Percentiles rank a stretch among this genome's conserved stretches.
These are phyloP conservation scores for Beta lomatogona DNA, from an alignment of 179 eudicot genomes.

Conservation along the genomic window DNA sequence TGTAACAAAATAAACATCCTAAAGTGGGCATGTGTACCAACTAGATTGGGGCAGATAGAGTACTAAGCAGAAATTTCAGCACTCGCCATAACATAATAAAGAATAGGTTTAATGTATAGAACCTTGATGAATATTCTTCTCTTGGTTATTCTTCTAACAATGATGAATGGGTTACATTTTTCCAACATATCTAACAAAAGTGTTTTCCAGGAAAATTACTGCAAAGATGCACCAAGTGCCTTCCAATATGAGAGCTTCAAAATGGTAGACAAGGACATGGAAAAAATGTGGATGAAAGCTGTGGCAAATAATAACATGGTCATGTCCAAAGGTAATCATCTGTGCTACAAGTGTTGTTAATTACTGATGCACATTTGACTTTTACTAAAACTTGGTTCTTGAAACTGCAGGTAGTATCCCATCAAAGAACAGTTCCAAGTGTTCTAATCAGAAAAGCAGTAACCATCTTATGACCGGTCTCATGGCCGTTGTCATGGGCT, in stretches of 20 bases:
- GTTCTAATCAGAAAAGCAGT: slow-evolving; percentile 44
- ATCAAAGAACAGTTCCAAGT: slow-evolving; percentile 36
- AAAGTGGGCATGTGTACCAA: not conserved
- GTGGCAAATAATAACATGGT: slow-evolving; percentile 32
- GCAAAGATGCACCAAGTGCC: slow-evolving; percentile 33
- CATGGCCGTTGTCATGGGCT: slow-evolving; percentile 84
- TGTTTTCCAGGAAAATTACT: slow-evolving; percentile 36
- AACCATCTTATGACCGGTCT: slow-evolving; percentile 65
- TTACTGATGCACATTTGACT: not conserved
- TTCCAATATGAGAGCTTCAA: slow-evolving; percentile 32
- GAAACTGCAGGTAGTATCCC: slow-evolving; percentile 39
- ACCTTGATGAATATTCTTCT: too few relatives aligned
- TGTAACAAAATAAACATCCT: too few relatives aligned
- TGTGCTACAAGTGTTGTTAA: not conserved
- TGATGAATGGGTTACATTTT: not conserved
- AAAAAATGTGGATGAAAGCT: slow-evolving; percentile 39
- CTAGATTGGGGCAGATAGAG: too few relatives aligned
- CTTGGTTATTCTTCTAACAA: too few relatives aligned
- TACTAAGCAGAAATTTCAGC: not conserved
- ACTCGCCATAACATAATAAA: not conserved
- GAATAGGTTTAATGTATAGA: not conserved
- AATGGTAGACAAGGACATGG: slow-evolving; percentile 47
- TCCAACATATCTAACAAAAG: not conserved
- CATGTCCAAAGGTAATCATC: slow-evolving; percentile 47
- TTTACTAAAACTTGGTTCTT: not conserved